Conservation (phyloP, 768 basidiomycete species). For the Dictyophora rubrovolvata region DNA sequence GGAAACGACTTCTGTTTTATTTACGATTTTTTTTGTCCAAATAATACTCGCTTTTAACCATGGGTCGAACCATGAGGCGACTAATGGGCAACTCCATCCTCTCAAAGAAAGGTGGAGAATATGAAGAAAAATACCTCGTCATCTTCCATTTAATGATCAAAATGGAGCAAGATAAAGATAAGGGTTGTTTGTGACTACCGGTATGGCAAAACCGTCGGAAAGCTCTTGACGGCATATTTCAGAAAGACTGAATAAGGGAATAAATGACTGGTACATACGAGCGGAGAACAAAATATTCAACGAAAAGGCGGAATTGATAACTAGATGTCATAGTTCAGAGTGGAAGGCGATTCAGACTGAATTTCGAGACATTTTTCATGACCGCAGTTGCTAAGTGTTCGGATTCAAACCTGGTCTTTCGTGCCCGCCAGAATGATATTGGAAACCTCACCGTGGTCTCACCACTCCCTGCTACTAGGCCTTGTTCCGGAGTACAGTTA, state of each 20-base stretch:
- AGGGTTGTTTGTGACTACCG: no score
- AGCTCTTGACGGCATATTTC: background rate
- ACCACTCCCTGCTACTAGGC: background rate
- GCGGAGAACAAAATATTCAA: no score
- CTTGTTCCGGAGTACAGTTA: background rate
- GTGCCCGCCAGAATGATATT: background rate
- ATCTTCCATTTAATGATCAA: no score
- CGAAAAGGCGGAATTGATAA: no score
- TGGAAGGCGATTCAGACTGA: no score
- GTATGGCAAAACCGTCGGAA: background rate
- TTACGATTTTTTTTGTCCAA: background rate
- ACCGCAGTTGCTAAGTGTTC: no score
- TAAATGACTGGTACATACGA: background rate
- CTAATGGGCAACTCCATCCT: background rate
- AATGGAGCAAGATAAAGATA: background rate
- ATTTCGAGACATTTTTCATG: no score
- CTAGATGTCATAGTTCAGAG: no score
- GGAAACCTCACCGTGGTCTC: no score
- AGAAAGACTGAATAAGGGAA: background rate
- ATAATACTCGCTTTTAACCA: background rate
- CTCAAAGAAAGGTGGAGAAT: background rate
- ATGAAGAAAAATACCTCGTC: background rate
- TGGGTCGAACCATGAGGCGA: background rate
- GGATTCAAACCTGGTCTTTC: slow-evolving; percentile 2
- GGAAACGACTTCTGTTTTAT: background rate